Evolutionary conservation across 192 early-diverging fungal species (phyloP).

Genomic region (Podila horticola): DNA sequence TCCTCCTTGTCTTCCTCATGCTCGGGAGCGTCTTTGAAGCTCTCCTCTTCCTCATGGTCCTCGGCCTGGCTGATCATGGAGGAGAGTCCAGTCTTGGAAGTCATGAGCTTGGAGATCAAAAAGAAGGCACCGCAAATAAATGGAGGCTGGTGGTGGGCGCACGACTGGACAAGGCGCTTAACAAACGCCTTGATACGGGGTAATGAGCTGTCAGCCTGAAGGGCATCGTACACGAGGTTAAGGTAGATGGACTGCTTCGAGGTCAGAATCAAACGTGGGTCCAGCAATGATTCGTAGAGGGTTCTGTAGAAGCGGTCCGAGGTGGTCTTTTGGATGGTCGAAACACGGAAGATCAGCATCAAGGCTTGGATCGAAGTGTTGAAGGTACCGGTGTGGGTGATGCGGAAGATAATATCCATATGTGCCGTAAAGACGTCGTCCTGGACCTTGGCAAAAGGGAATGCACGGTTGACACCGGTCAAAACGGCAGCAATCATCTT

Average conservation of each 20-base stretch:
- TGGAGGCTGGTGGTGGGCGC: constrained; percentile 75
- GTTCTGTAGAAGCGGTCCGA: constrained; percentile 93
- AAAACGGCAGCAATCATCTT: constrained; percentile 93
- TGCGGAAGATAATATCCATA: constrained; percentile 90
- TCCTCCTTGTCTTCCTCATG: constrained; percentile 66
- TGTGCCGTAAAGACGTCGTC: constrained; percentile 80
- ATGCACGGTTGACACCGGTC: constrained; percentile 95
- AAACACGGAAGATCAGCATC: constrained; percentile 87
- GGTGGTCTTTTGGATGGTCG: constrained; percentile 52
- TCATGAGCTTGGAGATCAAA: constrained; percentile 76
- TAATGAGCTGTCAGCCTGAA: constrained; percentile 77
- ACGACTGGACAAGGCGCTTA: constrained; percentile 89
- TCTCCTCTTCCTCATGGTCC: constrained; percentile 77
- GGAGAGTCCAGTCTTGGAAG: constrained; percentile 64
- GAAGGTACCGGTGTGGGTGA: constrained; percentile 90
- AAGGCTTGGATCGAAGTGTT: constrained; percentile 95
- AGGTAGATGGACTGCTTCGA: constrained; percentile 95
- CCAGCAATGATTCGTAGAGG: constrained; percentile 89
- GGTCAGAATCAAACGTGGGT: constrained; percentile 76
- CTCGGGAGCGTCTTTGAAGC: constrained; percentile 72
- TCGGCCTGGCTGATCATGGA: constrained; percentile 74
- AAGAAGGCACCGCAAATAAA: constrained; percentile 90
- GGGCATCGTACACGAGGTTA: constrained; percentile 88
- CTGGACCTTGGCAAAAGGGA: constrained; percentile 88
- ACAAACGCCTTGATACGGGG: constrained; percentile 85